Evolutionary conservation across 257 asterid species (phyloP).

Genomic region (Eucommia ulmoides): DNA sequence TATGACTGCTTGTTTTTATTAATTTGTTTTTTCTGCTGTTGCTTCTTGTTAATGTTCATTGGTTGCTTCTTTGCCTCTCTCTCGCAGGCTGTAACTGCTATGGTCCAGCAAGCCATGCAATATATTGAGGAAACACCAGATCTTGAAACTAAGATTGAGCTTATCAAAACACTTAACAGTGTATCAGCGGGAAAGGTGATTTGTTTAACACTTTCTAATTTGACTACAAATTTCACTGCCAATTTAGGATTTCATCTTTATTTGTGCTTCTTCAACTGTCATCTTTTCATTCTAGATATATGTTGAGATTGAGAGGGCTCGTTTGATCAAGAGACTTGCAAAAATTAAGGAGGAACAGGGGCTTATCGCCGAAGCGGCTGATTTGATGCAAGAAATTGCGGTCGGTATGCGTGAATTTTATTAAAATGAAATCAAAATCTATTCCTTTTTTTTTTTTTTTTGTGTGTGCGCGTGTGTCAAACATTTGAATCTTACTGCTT

Average conservation of each 20-base stretch:
- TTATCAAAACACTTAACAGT: conserved; percentile 77
- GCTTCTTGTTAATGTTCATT: too few relatives aligned
- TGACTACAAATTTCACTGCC: neutral
- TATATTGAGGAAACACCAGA: conserved; percentile 96
- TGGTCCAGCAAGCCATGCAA: conserved; percentile 93
- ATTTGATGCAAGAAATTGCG: conserved; percentile 99
- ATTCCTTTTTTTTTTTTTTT: too few relatives aligned
- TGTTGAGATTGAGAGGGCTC: conserved; percentile 97
- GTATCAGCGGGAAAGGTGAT: conserved; percentile 95
- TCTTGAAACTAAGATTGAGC: conserved; percentile 75
- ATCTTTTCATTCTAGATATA: conserved; percentile 40
- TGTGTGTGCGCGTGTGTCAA: too few relatives aligned
- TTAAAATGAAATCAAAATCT: too few relatives aligned
- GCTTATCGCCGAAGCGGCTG: conserved; percentile 85
- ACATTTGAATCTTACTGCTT: too few relatives aligned
- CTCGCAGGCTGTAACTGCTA: conserved; percentile 83
- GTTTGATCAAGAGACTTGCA: conserved; percentile 86
- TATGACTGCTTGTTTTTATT: too few relatives aligned
- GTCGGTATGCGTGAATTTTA: conserved; percentile 53
- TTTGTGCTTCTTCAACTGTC: neutral
- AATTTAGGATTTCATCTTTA: too few relatives aligned
- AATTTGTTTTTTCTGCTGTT: too few relatives aligned
- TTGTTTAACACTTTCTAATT: neutral
- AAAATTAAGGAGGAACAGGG: conserved; percentile 92
- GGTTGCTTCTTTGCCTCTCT: too few relatives aligned